Base-by-base conservation (phyloP, 1,284 basidiomycete genomes). In the Austropuccinia psidii region DNA sequence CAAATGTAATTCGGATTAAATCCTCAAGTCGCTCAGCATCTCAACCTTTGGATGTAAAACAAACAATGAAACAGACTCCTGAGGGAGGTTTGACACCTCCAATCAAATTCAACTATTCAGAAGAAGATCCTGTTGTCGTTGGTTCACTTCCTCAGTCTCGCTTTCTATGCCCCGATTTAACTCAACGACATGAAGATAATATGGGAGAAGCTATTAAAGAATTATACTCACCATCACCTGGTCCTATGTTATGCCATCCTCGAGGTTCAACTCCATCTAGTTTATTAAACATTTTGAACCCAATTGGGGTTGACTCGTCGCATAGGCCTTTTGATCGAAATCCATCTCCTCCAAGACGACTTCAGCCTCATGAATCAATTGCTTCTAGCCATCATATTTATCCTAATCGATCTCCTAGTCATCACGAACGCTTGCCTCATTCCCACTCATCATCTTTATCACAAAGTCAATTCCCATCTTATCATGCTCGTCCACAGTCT, bases 1-100 rank as follows among this genome's bases (percentile, higher is more conserved):
- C 41, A 17, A 72, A 72, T 61, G 55, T 72, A 21, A 72, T 72
- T 33, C 60, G 47, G 37, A 31, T 72, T 21, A 72, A 72, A 33
- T 29, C 68, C 6, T 35, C 57, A 19, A n/a, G 27, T 6, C 54
- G 68, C 13, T 55, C 68, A 4, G 68, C 61, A 39, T 72, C 68
- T 47, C 68, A 72, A 41, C 68, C 68, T 35, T 19, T 19, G 8
- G 43, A 61, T 7, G n/a, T 57, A 24, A n/a, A 5, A 21, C 31
- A 31, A 31, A 57, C 27, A 24, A 27, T 39, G 49, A 47, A 37
- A 27, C 62, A 65, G n/a, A n/a, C n/a, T n/a, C n/a, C n/a, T n/a
- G n/a, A n/a, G n/a, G n/a, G n/a, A n/a, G n/a, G n/a, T n/a, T n/a
- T n/a, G n/a, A n/a, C n/a, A n/a, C n/a, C n/a, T n/a, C n/a, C n/a